Conservation (phyloP, 805 yeast species). For the Saturnispora besseyi region DNA sequence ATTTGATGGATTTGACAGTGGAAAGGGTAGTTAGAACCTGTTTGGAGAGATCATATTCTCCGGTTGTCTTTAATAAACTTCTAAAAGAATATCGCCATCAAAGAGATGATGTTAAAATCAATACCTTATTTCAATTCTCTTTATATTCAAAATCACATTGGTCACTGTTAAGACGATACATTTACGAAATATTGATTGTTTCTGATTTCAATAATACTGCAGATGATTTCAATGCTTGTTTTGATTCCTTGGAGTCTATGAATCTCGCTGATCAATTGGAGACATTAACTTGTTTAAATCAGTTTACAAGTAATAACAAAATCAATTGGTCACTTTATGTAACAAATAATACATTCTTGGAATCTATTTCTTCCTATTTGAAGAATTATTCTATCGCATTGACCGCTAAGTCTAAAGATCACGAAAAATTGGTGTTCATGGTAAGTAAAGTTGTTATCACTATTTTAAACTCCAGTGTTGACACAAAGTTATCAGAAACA, state of each 20-base stretch:
- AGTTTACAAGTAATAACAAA: slow-evolving; percentile 12
- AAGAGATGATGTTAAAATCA: slow-evolving; percentile 3
- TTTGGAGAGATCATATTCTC: slow-evolving; percentile 18
- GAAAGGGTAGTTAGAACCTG: slow-evolving; percentile 18
- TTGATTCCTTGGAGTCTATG: slow-evolving; percentile 13
- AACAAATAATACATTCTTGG: slow-evolving; percentile 12
- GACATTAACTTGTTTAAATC: slow-evolving; percentile 22
- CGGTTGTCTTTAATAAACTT: slow-evolving; percentile 21
- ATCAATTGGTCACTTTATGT: slow-evolving; percentile 19
- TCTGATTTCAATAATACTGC: slow-evolving; percentile 20
- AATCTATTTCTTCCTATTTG: slow-evolving; percentile 14
- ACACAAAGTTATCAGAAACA: slow-evolving; percentile 12
- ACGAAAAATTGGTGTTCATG: slow-evolving; percentile 16
- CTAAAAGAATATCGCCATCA: slow-evolving; percentile 23
- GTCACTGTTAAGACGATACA: slow-evolving; percentile 17
- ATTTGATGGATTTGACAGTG: slow-evolving; percentile 8
- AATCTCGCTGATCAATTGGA: slow-evolving; percentile 18
- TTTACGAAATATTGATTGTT: slow-evolving; percentile 22
- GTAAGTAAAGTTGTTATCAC: slow-evolving; percentile 18
- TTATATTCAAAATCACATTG: slow-evolving; percentile 13
- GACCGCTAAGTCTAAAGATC: not conserved
- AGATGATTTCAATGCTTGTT: slow-evolving; percentile 19
- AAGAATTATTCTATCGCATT: not conserved
- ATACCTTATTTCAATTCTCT: slow-evolving; percentile 15
- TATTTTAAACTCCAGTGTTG: slow-evolving; percentile 11